Base-by-base conservation (phyloP, 306 rosid genomes). In the Castanea mollissima region DNA sequence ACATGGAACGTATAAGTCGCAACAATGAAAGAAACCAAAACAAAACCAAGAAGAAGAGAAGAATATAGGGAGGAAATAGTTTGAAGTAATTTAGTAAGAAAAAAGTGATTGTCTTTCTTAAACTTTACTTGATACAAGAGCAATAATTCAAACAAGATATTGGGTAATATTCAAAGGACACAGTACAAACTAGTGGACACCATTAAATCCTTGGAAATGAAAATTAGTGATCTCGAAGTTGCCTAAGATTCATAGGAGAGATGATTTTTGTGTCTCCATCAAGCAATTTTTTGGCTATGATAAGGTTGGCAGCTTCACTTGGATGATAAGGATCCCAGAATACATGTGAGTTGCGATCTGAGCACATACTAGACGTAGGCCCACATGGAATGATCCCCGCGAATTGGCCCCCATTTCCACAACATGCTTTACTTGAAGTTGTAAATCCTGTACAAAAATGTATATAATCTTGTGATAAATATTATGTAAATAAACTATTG, bases 271-370 rank as follows among this genome's bases (percentile, higher is more conserved):
- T 75, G 83, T 90, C 97, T 55, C 99, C 99, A 25, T 95, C 93
- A 19, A 95, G 81, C 62, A 95, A 83, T 68, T 91, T 88, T 58
- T 93, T 93, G 80, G 97, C 94, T 0, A 95, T 71, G 21, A 95
- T 78, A 29, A 95, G 78, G 75, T 95, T 93, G 46, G 99, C 91
- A 68, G 99, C 96, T 35, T 95, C 98, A 32, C 98, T 95, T 13
- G 99, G 98, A 57, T 95, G 99, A 76, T 91, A 93, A 34, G 98
- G 99, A 86, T 95, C 98, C 98, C 98, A 95, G 80, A 95, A 95
- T 6, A 95, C 97, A 77, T 95, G 97, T 83, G 75, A 83, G 23
- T 83, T 44, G 65, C 98, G 82, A 51, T 95, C 98, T 0, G 82
- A 29, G 51, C 99, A 95, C 79, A 95, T 55, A 13, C 91, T 93